Percentiles rank a stretch among this genome's conserved stretches.
phyloP scores from a whole-genome alignment of 192 early-diverging fungal species.

The Neocallimastix lanati region DNA sequence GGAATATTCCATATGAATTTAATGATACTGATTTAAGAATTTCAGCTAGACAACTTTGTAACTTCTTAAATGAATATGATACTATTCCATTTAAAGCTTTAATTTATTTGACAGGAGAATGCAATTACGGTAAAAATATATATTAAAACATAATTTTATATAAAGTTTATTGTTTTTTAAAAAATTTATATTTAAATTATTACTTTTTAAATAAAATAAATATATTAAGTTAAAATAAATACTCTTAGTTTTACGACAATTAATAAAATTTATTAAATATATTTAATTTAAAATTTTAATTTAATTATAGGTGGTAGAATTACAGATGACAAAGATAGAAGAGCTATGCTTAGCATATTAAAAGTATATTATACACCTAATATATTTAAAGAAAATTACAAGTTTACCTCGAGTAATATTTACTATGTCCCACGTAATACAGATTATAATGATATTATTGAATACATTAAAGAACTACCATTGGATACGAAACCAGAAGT shows the following conservation, averaged over 20 bases:
- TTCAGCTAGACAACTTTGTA: constrained; percentile 36
- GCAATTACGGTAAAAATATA: constrained; percentile 24
- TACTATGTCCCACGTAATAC: constrained; percentile 23
- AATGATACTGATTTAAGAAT: constrained; percentile 40
- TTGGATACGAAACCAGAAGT: constrained; percentile 36
- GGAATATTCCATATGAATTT: constrained; percentile 48
- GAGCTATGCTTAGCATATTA: constrained; percentile 22
- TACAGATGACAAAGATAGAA: constrained; percentile 40
- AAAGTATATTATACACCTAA: constrained; percentile 24
- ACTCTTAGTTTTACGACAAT: too few species aligned
- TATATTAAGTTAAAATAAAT: too few species aligned
- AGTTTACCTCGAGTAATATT: constrained; percentile 19
- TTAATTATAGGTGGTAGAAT: constrained; percentile 14
- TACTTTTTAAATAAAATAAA: too few species aligned
- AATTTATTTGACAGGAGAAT: constrained; percentile 34
- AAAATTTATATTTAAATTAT: too few species aligned
- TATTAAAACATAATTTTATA: too few species aligned
- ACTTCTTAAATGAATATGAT: constrained; percentile 38
- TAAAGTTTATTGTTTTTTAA: too few species aligned
- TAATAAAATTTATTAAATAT: too few species aligned
- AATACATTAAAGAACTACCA: constrained; percentile 29
- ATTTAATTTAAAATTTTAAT: too few species aligned
- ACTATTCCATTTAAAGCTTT: constrained; percentile 32
- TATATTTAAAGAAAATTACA: constrained; percentile 18
- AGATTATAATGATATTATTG: constrained; percentile 16